Evolutionary conservation across 192 early-diverging fungal genomes (phyloP), one percentile per base, ranked within the genome.

Genomic region (Coemansia sp.): DNA sequence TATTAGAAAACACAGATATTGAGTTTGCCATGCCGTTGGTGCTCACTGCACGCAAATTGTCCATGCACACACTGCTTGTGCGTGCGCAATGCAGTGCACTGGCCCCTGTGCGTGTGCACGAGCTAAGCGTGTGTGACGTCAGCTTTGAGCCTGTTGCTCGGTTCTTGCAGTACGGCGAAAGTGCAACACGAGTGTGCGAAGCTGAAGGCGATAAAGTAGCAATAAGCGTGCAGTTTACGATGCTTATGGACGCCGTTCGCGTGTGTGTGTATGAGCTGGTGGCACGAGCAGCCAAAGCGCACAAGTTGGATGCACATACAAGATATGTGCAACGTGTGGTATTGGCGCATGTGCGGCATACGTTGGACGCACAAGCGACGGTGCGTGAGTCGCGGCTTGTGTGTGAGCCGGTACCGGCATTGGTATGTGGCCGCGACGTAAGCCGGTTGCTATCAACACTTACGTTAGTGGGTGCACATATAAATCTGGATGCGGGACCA

Each of bases 151-250:
- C 4, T 19, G 37, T 59, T 26, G 51, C 42, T 23, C 23, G 48
- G 47, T 63, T 56, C 20, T 36, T 74, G 58, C 72, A 48, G 20
- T 62, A 42, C 10, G 72, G 62, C 52, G 72, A 65, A 4, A 31
- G 26, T 1, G 38, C 21, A 14, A 69, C 72, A 5, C n/a, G 23
- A 6, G 66, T 74, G 31, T 42, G 60, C 47, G 66, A 56, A 38
- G 20, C 12, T 2, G 3, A 2, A 14, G 31, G 15, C 31, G 31
- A 19, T 1, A 6, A 10, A 9, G 17, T 25, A 26, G 25, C 14
- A 2, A n/a, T 60, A 12, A n/a, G 40, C 4, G 57, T 50, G 2
- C 17, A 48, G 14, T 64, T 48, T 14, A 38, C 26, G 5, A 37
- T 62, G 49, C 49, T 62, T 19, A 12, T 60, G 12, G 62, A 52